Base-by-base conservation (phyloP, 106 monocot genomes). In the Acorus calamus region DNA sequence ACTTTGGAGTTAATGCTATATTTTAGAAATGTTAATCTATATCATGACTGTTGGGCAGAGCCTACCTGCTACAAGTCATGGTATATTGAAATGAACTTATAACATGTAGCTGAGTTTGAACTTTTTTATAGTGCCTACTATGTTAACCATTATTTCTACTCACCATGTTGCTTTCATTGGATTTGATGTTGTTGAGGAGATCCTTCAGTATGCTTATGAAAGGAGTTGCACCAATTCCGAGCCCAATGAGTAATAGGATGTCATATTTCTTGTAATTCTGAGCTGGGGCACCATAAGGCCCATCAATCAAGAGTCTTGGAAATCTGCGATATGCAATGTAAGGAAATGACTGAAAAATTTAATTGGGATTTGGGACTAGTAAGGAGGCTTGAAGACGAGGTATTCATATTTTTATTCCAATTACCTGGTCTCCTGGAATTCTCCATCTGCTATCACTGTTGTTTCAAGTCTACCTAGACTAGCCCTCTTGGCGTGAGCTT, bases 221-320 rank as follows among this genome's bases (percentile, higher is more conserved):
- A 50, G 96, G 96, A 61, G 96, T 96, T 52, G 91, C 96, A 12
- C 96, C 90, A 54, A 96, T 96, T 49, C 96, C 96, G 47, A 91
- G 91, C 4, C 96, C 90, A 46, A 96, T 81, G 12, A 91, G 82
- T 61, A 96, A 65, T 51, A 96, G 78, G 67, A 96, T 85, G 69
- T 96, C 96, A 50, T 91, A 91, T 77, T 96, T 96, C 28, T 83
- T 91, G 87, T 96, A 96, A 60, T 83, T 85, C 66, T 98, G 96
- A 58, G 96, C 91, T 59, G 96, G 96, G 56, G 96, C 91, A 62
- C 96, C 96, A 66, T 83, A 98, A 42, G 96, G 96, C 14, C 96
- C 91, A 67, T 98, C 91, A 51, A 91, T 91, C 4, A 83, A 55
- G 52, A 98, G 51, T 58, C 75, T 87, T 5, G 96, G 96, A 53